These are phyloP conservation scores for Ogataea parapolymorpha DNA, from an alignment of 805 yeast species.

Conservation along the genomic window DNA sequence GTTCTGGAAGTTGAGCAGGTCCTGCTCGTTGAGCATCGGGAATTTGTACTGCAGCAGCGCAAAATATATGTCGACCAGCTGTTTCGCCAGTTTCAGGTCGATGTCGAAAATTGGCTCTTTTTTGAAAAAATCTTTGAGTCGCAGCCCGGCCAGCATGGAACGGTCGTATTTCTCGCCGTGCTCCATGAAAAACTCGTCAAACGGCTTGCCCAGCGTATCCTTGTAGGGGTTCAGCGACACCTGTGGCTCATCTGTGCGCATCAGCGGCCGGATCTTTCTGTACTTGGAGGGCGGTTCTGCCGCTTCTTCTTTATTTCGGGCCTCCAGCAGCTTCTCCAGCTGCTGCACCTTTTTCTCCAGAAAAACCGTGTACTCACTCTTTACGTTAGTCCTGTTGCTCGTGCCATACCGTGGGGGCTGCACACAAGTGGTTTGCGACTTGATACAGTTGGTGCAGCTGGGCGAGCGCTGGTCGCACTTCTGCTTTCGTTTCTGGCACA, in stretches of 20 bases:
- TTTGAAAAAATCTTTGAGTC: conserved; percentile 43
- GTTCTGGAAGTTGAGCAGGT: conserved; percentile 47
- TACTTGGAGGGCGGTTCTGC: conserved; percentile 24
- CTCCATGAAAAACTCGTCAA: conserved; percentile 18
- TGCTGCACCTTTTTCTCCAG: conserved; percentile 53
- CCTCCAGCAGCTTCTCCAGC: conserved; percentile 46
- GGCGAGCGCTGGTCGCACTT: conserved; percentile 66
- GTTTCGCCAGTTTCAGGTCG: conserved; percentile 47
- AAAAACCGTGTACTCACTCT: conserved; percentile 56
- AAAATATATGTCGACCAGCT: conserved; percentile 53
- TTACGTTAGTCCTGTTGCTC: conserved; percentile 36
- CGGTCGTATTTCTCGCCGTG: conserved; percentile 13
- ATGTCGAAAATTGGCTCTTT: conserved; percentile 51
- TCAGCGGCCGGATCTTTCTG: conserved; percentile 26
- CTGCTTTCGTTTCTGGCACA: conserved; percentile 58
- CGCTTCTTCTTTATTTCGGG: conserved; percentile 7
- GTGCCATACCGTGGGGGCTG: conserved; percentile 60
- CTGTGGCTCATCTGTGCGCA: conserved; percentile 1
- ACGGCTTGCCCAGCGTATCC: conserved; percentile 20
- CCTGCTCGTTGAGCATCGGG: conserved; percentile 52
- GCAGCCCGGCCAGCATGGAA: conserved; percentile 41
- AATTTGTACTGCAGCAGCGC: conserved; percentile 54
- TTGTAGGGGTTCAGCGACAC: conserved; percentile 21
- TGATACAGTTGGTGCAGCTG: conserved; percentile 62
- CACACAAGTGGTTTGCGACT: conserved; percentile 58